These are phyloP conservation scores for Fusarium longipes DNA, from an alignment of 2,329 filamentous ascomycete genomes.

Conservation along the genomic window DNA sequence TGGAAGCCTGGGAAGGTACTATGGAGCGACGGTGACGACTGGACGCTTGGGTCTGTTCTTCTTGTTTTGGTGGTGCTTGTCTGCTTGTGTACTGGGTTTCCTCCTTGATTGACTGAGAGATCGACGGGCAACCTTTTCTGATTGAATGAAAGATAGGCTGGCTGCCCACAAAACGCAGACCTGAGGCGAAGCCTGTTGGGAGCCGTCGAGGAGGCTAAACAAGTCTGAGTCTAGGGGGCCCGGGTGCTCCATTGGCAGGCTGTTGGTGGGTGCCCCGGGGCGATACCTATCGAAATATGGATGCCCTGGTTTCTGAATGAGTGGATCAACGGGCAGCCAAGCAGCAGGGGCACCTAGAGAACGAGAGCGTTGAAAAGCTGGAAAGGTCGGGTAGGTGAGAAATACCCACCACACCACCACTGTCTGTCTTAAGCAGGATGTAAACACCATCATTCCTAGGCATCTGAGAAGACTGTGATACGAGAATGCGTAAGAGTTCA, in stretches of 20 bases:
- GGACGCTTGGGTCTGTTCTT: conserved; percentile 36
- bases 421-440: neutral
- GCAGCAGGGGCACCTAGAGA: conserved; percentile 2
- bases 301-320: conserved; percentile 21
- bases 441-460: conserved; percentile 2
- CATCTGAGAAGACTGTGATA: neutral
- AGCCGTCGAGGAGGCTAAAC: conserved; percentile 34
- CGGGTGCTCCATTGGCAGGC: conserved; percentile 13
- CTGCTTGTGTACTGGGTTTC: conserved; percentile 34
- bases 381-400: neutral
- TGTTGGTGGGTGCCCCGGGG: conserved; percentile 34
- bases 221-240: conserved; percentile 17
- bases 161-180: conserved; percentile 37
- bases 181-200: conserved; percentile 44
- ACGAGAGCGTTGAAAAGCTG: neutral
- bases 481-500: neutral
- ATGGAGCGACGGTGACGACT: conserved; percentile 12
- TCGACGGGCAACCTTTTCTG: conserved; percentile 24
- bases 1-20: no score
- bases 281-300: conserved; percentile 20
- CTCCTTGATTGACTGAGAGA: conserved; percentile 41
- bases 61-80: conserved; percentile 31
- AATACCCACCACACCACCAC: conserved; percentile 5
- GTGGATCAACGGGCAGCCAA: conserved; percentile 31
- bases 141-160: conserved; percentile 39